Evolutionary conservation across 352 stramenopile species (phyloP).

Genomic region (Thalassiosira ordinaria): DNA sequence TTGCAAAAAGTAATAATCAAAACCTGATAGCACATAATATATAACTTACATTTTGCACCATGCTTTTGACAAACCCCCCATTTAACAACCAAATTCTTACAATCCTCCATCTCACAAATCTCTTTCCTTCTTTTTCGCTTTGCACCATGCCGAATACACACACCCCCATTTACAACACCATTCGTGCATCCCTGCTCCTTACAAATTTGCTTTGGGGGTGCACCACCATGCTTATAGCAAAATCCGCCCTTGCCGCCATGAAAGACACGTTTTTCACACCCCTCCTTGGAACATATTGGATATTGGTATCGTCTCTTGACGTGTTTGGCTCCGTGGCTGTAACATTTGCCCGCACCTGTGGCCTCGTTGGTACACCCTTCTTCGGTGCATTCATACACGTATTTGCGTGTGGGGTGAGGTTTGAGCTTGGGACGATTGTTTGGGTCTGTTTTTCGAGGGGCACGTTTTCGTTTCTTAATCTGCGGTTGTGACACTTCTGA

Average conservation of each 20-base stretch:
- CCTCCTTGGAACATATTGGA: neutral
- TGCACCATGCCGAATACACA: neutral
- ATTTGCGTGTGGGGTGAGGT: neutral
- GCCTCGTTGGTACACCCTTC: neutral
- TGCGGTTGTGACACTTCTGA: too few species aligned
- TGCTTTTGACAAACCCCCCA: neutral
- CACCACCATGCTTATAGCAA: neutral
- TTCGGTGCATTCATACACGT: neutral
- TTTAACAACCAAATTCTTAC: neutral
- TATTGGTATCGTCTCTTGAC: neutral
- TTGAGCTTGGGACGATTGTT: constrained; percentile 30
- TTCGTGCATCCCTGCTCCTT: neutral
- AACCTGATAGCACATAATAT: neutral
- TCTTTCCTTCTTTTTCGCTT: neutral
- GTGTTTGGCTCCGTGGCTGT: neutral
- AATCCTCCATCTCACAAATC: neutral
- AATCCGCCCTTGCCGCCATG: neutral
- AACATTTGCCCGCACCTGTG: neutral
- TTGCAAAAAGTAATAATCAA: neutral
- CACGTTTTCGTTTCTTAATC: constrained; percentile 14
- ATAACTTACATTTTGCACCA: neutral
- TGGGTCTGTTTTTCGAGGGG: constrained; percentile 16
- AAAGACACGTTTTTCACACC: neutral
- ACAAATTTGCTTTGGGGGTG: neutral
- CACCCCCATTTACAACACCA: neutral